Evolutionary conservation across 768 basidiomycete species (phyloP), one percentile per base, ranked within the genome.

Genomic region (Rhizopogon vinicolor): DNA sequence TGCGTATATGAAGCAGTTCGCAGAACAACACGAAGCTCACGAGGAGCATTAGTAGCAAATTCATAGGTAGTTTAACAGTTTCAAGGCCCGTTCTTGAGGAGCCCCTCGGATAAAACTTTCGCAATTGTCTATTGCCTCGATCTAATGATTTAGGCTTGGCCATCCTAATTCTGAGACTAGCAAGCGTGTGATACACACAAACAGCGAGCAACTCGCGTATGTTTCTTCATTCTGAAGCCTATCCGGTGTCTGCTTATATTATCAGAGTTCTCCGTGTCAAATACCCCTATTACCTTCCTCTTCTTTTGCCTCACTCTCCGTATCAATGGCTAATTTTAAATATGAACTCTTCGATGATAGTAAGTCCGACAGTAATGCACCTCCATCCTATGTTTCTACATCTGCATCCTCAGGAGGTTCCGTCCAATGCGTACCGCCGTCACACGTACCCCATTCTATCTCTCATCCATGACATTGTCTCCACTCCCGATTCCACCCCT

Each of bases 1-100:
- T 40, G 74, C 69, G 0, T 89, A 86, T 59, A 85, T 87, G 64
- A 71, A 74, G 39, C 77, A 81, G 41, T 89, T 86, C 59, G 62
- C 79, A 44, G 52, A 39, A 61, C 54, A 55, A 18, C 50, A 58
- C 51, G 14, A 22, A 14, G 33, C 48, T n/a, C 16, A 46, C 14
- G 14, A 25, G n/a, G 8, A 2, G 37, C 22, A 35, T 10, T 19
- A 29, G 7, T 14, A 54, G 29, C 13, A 54, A n/a, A 52, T 37
- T n/a, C 13, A n/a, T 49, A 33, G 48, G 48, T 49, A 37, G 39
- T 10, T 25, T 6, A 19, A 25, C 9, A 5, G 19, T 25, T 35
- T 7, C 31, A 8, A 9, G 9, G 31, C 3, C 8, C 9, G 9
- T 33, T 25, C 25, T 25, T 13, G 35, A 37, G 35, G 12, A 37